A percentile compares a stretch with the other conserved stretches of the same genome.
These are phyloP conservation scores for Prillingera fragicola DNA, from an alignment of 1,284 basidiomycete genomes.

Conservation along the genomic window DNA sequence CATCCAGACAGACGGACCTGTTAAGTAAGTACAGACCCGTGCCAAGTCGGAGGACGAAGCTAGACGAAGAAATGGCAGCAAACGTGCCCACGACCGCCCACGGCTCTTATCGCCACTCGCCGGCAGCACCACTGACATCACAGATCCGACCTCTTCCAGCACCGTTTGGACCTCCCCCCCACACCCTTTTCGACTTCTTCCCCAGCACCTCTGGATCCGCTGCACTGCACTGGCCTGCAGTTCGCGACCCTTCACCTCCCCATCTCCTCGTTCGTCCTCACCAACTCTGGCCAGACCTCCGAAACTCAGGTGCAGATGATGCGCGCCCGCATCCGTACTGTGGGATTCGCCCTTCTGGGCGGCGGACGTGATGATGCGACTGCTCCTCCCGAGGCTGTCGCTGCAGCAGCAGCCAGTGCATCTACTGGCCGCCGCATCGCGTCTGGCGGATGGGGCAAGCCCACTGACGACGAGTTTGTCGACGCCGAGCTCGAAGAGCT, in stretches of 20 bases:
- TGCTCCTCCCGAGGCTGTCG: conserved; percentile 1
- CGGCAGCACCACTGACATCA: conserved; percentile 1
- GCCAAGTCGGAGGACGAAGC: not conserved
- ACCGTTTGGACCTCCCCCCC: conserved; percentile 48
- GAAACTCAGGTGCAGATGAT: conserved; percentile 49
- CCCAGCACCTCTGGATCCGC: conserved; percentile 23
- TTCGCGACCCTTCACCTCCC: conserved; percentile 51
- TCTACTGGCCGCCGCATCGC: conserved; percentile 6
- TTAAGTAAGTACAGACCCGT: conserved; percentile 29
- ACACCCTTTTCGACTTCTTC: conserved; percentile 23
- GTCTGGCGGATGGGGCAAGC: conserved; percentile 32
- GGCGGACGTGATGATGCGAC: not conserved
- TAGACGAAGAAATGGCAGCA: not conserved
- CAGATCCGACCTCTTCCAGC: conserved; percentile 53
- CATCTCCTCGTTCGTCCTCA: conserved; percentile 51
- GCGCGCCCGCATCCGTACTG: conserved; percentile 47
- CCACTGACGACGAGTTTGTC: conserved; percentile 16
- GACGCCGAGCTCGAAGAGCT: conserved; percentile 33
- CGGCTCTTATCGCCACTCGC: too few relatives aligned
- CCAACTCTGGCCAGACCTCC: conserved; percentile 50
- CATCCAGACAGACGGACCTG: conserved; percentile 52
- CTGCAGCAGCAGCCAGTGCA: not conserved
- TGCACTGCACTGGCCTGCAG: conserved; percentile 21
- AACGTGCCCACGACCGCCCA: too few relatives aligned
- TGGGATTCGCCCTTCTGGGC: conserved; percentile 50